Evolutionary conservation across 2,329 filamentous ascomycete genomes (phyloP).

Genomic region (Atkinsonella texensis): DNA sequence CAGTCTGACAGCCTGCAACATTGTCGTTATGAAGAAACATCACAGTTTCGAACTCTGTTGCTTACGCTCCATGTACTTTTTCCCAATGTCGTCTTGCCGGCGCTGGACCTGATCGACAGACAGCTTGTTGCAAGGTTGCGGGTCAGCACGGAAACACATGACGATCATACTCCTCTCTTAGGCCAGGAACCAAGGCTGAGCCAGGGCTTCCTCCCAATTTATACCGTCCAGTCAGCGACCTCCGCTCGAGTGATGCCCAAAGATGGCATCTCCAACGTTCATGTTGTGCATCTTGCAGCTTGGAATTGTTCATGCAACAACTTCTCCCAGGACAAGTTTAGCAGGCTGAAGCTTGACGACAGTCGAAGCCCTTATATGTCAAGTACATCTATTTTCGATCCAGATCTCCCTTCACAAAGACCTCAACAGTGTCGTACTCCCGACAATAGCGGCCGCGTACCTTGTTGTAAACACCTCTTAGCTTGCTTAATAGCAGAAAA

Average conservation of each 20-base stretch:
- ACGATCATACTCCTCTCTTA: not conserved
- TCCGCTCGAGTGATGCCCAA: slow-evolving; percentile 14
- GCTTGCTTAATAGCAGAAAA: slow-evolving; percentile 66
- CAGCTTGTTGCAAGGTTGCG: slow-evolving; percentile 38
- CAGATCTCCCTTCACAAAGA: too few species aligned
- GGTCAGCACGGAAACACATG: not conserved
- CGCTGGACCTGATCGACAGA: slow-evolving; percentile 78
- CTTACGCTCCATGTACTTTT: slow-evolving; percentile 77
- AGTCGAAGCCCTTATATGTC: not conserved
- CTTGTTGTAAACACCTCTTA: slow-evolving; percentile 79
- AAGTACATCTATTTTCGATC: not conserved
- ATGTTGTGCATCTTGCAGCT: slow-evolving; percentile 59
- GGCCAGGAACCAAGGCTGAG: not conserved
- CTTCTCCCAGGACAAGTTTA: slow-evolving; percentile 53
- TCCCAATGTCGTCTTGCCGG: slow-evolving; percentile 67
- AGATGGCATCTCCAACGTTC: slow-evolving; percentile 23
- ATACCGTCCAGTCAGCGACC: slow-evolving; percentile 52
- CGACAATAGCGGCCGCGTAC: slow-evolving; percentile 24
- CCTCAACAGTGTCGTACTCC: not conserved
- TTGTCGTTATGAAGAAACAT: slow-evolving; percentile 5
- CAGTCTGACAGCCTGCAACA: not conserved
- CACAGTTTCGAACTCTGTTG: slow-evolving; percentile 40
- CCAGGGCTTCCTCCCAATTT: slow-evolving; percentile 23
- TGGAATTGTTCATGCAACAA: slow-evolving; percentile 90
- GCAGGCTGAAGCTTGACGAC: slow-evolving; percentile 13